Conservation (phyloP, 768 basidiomycete species). For the Mycena leptocephala region DNA sequence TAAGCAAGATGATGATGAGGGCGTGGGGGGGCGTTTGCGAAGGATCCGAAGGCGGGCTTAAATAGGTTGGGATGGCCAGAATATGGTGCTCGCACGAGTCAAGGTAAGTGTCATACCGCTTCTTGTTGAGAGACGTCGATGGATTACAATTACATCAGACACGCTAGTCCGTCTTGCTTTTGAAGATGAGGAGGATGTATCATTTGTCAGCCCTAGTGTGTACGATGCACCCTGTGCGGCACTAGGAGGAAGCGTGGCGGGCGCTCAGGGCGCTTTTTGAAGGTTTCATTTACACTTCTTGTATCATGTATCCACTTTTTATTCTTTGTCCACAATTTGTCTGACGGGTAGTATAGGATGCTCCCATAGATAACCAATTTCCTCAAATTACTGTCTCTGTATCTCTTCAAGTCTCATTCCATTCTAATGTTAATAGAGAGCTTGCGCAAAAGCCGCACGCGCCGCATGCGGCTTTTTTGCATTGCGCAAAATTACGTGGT, state of each 20-base stretch:
- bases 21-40: conserved; percentile 25
- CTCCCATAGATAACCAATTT: too few species aligned
- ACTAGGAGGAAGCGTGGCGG: conserved; percentile 10
- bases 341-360: too few species aligned
- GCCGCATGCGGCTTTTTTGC: too few species aligned
- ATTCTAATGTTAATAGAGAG: too few species aligned
- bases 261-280: conserved; percentile 25
- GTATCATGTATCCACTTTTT: too few species aligned
- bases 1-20: conserved; percentile 5
- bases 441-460: too few species aligned
- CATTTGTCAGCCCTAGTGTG: conserved; percentile 15
- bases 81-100: conserved; percentile 1
- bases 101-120: conserved; percentile 2
- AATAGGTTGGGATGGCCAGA: conserved; percentile 13
- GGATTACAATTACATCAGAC: neutral
- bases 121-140: neutral
- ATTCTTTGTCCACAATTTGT: too few species aligned
- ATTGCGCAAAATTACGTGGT: too few species aligned
- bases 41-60: conserved; percentile 16
- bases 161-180: conserved; percentile 22
- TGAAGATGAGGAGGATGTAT: neutral
- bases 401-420: too few species aligned
- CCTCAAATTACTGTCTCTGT: too few species aligned
- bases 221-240: conserved; percentile 24
- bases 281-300: neutral